Evolutionary conservation across 768 basidiomycete species (phyloP).

Genomic region (Lactifluus piperatus): DNA sequence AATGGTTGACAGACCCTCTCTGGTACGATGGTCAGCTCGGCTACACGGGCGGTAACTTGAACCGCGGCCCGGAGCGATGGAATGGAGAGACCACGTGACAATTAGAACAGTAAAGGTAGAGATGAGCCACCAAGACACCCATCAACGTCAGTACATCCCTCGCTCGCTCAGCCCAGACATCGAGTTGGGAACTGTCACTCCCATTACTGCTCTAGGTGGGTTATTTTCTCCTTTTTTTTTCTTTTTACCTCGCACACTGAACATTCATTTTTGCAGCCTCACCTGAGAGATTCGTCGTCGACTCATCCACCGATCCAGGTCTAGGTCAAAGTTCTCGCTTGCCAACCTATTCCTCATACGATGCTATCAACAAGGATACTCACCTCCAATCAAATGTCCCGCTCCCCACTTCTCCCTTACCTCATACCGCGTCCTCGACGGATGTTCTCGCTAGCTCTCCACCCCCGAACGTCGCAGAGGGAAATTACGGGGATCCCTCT

Average conservation of each 20-base stretch:
- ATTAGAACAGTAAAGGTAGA: too few species aligned
- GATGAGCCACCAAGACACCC: too few species aligned
- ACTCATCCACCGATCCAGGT: neutral
- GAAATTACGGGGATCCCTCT: slow-evolving; percentile 9
- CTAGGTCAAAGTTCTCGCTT: neutral
- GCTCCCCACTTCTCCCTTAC: neutral
- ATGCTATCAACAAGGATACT: neutral
- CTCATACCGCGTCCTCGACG: neutral
- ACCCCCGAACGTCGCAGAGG: neutral
- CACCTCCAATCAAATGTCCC: neutral
- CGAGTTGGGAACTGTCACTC: slow-evolving; percentile 4
- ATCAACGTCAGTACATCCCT: too few species aligned
- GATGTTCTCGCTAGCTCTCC: neutral
- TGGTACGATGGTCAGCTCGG: too few species aligned
- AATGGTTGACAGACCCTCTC: too few species aligned
- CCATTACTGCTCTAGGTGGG: neutral
- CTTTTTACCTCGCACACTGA: neutral
- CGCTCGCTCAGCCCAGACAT: slow-evolving; percentile 9
- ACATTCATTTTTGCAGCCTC: neutral
- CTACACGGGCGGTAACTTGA: too few species aligned
- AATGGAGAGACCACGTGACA: too few species aligned
- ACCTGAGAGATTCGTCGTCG: neutral
- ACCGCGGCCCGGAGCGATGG: too few species aligned
- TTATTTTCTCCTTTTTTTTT: neutral
- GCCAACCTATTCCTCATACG: slow-evolving; percentile 7